phyloP scores from a whole-genome alignment of 2,329 filamentous ascomycete genomes.

The Stagonosporopsis rhizophila region DNA sequence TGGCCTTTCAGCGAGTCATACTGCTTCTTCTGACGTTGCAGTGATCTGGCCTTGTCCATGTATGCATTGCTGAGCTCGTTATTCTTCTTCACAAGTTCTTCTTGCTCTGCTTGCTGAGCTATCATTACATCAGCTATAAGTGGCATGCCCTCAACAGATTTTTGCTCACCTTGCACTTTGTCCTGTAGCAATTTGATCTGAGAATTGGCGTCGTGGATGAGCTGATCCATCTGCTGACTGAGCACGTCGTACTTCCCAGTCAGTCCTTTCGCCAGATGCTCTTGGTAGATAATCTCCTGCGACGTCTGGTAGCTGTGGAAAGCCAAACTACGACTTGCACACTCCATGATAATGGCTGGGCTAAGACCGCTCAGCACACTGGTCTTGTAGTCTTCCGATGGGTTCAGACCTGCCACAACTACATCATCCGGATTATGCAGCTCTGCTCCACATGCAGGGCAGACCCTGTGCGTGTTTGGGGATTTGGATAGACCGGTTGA shows the following conservation, averaged over 20 bases:
- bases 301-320: slow-evolving; percentile 90
- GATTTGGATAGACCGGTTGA: slow-evolving; percentile 66
- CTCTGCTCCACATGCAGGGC: slow-evolving; percentile 76
- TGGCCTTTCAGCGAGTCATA: slow-evolving; percentile 65
- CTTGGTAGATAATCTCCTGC: slow-evolving; percentile 84
- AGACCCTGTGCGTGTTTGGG: slow-evolving; percentile 63
- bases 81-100: slow-evolving; percentile 71
- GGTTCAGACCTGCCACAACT: slow-evolving; percentile 73
- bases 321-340: slow-evolving; percentile 76
- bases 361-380: slow-evolving; percentile 83
- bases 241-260: slow-evolving; percentile 74
- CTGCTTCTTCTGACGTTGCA: slow-evolving; percentile 70
- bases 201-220: slow-evolving; percentile 76
- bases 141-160: background rate
- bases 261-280: slow-evolving; percentile 73
- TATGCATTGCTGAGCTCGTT: slow-evolving; percentile 72
- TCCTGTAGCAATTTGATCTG: slow-evolving; percentile 72
- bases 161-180: slow-evolving; percentile 65
- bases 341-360: slow-evolving; percentile 85
- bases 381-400: slow-evolving; percentile 88
- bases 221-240: slow-evolving; percentile 72
- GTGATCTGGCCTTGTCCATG: slow-evolving; percentile 73
- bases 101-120: slow-evolving; percentile 68
- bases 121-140: background rate
- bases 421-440: slow-evolving; percentile 78